phyloP scores from a whole-genome alignment of 2,329 filamentous ascomycete genomes.

The Geosmithia flava region DNA sequence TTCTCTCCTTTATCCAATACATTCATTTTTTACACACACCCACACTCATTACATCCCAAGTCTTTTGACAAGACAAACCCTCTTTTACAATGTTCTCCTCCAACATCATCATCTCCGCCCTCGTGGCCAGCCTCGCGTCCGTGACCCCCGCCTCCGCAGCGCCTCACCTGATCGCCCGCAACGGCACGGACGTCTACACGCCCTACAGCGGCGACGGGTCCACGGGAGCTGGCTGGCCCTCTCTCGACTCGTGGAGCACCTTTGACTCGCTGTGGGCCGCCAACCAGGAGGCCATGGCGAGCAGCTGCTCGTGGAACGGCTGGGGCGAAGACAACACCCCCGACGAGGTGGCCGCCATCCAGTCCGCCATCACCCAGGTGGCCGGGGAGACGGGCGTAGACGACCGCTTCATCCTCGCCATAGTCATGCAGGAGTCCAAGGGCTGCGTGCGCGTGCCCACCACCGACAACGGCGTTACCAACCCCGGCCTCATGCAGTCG shows the following conservation, averaged over 20 bases:
- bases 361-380: slow-evolving; percentile 5
- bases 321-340: slow-evolving; percentile 7
- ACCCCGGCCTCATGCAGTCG: slow-evolving; percentile 9
- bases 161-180: background rate
- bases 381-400: slow-evolving; percentile 5
- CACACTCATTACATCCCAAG: too few relatives aligned
- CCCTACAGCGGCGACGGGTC: slow-evolving; percentile 10
- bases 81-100: too few relatives aligned
- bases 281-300: slow-evolving; percentile 4
- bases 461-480: slow-evolving; percentile 8
- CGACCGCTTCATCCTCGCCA: slow-evolving; percentile 12
- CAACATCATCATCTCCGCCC: background rate
- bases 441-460: slow-evolving; percentile 8
- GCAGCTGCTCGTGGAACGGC: slow-evolving; percentile 7
- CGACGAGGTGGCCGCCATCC: slow-evolving; percentile 6
- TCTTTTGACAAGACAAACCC: too few relatives aligned
- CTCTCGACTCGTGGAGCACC: slow-evolving; percentile 4
- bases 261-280: slow-evolving; percentile 7
- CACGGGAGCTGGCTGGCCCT: slow-evolving; percentile 8
- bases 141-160: slow-evolving; percentile 2
- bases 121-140: slow-evolving; percentile 1
- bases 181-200: slow-evolving; percentile 7
- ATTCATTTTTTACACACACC: too few relatives aligned
- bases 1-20: too few relatives aligned
- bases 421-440: slow-evolving; percentile 17